phyloP scores from a whole-genome alignment of 805 yeast genomes.

The Hanseniaspora taiwanica region DNA sequence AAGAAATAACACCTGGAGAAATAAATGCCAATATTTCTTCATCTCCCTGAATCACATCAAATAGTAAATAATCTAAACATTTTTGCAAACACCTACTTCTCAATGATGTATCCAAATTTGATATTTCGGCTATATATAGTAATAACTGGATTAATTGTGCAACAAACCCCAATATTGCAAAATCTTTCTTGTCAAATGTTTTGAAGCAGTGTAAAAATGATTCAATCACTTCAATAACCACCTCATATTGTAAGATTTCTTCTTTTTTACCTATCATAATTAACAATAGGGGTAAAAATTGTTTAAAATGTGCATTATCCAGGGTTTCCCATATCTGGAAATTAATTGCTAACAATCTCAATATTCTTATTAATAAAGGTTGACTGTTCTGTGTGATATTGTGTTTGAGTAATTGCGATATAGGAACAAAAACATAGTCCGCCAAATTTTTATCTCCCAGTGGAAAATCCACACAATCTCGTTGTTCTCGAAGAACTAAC shows the following conservation, averaged over 20 bases:
- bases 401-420: conserved; percentile 42
- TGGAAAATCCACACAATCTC: conserved; percentile 3
- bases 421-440: conserved; percentile 50
- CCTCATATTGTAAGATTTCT: conserved; percentile 17
- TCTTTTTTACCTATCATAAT: conserved; percentile 25
- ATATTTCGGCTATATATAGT: conserved; percentile 22
- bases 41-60: conserved; percentile 24
- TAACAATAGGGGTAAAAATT: conserved; percentile 34
- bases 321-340: not conserved
- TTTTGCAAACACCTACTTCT: conserved; percentile 20
- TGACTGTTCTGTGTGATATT: conserved; percentile 34
- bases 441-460: conserved; percentile 32
- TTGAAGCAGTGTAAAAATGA: not conserved
- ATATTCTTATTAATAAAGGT: conserved; percentile 18
- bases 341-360: conserved; percentile 11
- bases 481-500: not conserved
- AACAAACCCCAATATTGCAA: conserved; percentile 28
- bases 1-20: conserved; percentile 39
- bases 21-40: conserved; percentile 38
- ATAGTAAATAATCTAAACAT: conserved; percentile 12
- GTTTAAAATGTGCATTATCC: conserved; percentile 24
- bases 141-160: conserved; percentile 36
- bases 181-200: conserved; percentile 8
- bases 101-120: conserved; percentile 21
- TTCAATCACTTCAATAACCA: conserved; percentile 23